Base-by-base conservation (phyloP, 1,284 basidiomycete genomes). In the Cystobasidium slooffiae region DNA sequence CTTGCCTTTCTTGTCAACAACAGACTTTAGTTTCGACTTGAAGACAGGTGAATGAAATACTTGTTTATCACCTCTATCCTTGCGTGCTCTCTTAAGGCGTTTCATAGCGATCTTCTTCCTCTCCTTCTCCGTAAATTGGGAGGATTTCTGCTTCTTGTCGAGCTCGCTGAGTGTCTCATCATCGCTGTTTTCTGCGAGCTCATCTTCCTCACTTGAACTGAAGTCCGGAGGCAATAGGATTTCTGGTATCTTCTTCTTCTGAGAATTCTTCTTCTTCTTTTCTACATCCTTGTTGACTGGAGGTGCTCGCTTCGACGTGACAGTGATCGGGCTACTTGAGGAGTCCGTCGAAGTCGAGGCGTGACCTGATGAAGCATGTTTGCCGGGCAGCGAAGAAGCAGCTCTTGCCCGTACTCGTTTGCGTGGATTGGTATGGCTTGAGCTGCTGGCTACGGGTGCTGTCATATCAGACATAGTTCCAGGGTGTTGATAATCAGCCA, bases 31-130 rank as follows among this genome's bases (percentile, higher is more conserved):
- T n/a, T n/a, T 49, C 2, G 24, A n/a, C 9, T 22, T 52, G 20
- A 16, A 16, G 5, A 53, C 41, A 22, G 64, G 64, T 16, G 64
- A 66, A 43, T 7, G 37, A 22, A 49, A 66, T n/a, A 41, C 24
- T 6, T 49, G 37, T 44, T 47, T 72, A 22, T 53, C 52, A 47
- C 59, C 47, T 46, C 55, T 72, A 14, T 63, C 59, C 46, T 72
- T 64, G 16, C 69, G 46, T 43, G 69, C 56, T 37, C 64, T 62
- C n/a, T 24, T 51, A 49, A 72, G 69, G 22, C 59, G 59, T 51
- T 72, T 72, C 51, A 62, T 46, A 16, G 56, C 69, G 14, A 46
- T 39, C 16, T 37, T 47, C 41, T 61, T 59, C 51, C 24, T 62
- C 61, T 72, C 69, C 37, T 63, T 70, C 44, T 55, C 39, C 12